Evolutionary conservation across 2,329 filamentous ascomycete genomes (phyloP), one percentile per base, ranked within the genome.

Genomic region (Phialophora tarda): DNA sequence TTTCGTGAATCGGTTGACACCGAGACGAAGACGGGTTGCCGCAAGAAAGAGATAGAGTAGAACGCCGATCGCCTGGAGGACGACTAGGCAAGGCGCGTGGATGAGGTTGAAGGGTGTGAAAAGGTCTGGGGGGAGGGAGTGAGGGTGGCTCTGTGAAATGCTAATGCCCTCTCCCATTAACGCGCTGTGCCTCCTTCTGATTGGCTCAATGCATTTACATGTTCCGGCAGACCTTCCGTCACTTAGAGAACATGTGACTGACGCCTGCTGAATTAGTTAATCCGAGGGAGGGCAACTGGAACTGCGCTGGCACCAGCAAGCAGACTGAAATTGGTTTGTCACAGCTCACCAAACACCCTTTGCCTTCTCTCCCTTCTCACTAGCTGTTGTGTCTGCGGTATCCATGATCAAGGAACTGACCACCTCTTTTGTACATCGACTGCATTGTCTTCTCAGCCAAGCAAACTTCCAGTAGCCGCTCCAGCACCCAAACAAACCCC

Each of bases 41-140:
- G 24, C 38, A 26, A 32, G 24, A 21, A 28, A 59, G 24, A 59
- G 21, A 28, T 41, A n/a, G 38, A 17, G 30, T 55, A 53, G 48
- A 54, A 53, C 59, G 48, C n/a, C 26, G 38, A 34, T 21, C 44
- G 48, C 64, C 59, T 50, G 47, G 30, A 59, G 30, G 17, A 50
- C 12, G n/a, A 63, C 51, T 32, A 60, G 55, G 34, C 26, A 26
- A 57, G 59, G 53, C 28, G 54, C 30, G 41, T 23, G 50, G 53
- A 59, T 34, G 51, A 56, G 34, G 41, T 51, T 41, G 21, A 64
- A n/a, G 30, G 34, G 41, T n/a, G 32, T 23, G 17, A 60, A 60
- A 66, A 68, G 68, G 66, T 63, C 54, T 62, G 50, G 59, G 44
- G 50, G 21, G 26, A 26, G 26, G 7, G 59, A 62, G 59, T 32